Conservation (phyloP, 2,329 filamentous ascomycete species). For the Zelopaecilomyces penicillatus region DNA sequence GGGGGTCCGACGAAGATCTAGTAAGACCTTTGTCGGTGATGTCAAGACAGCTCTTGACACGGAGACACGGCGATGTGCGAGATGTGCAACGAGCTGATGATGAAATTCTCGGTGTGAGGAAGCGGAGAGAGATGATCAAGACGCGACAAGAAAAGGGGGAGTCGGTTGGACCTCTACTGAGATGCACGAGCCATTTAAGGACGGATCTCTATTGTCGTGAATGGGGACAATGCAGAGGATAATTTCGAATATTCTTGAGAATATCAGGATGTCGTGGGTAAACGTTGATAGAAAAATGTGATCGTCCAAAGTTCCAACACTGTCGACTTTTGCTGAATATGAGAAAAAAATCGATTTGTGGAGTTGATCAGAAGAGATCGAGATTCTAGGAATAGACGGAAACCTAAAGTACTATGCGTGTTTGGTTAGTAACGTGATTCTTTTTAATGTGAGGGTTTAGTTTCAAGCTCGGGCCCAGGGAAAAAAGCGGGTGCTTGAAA, state of each 20-base stretch:
- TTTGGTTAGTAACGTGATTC: no score
- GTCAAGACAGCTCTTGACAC: slow-evolving; percentile 10
- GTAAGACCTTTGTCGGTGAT: slow-evolving; percentile 29
- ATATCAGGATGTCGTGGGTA: slow-evolving; percentile 10
- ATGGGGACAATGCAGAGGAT: slow-evolving; percentile 11
- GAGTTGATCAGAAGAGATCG: background rate
- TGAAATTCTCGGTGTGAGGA: background rate
- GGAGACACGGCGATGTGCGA: slow-evolving; percentile 8
- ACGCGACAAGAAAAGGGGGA: slow-evolving; percentile 8
- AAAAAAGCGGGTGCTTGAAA: no score
- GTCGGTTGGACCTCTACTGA: slow-evolving; percentile 14
- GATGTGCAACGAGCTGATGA: background rate
- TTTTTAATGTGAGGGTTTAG: no score
- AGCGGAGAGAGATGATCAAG: slow-evolving; percentile 7
- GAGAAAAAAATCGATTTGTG: no score
- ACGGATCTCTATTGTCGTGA: slow-evolving; percentile 13
- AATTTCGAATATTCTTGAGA: slow-evolving; percentile 1
- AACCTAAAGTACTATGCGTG: no score
- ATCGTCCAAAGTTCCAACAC: slow-evolving; percentile 4
- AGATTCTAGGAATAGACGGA: no score
- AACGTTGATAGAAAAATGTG: slow-evolving; percentile 6
- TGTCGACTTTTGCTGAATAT: background rate
- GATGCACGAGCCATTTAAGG: slow-evolving; percentile 26
- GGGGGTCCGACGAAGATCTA: slow-evolving; percentile 31
- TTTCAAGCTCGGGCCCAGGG: no score